phyloP scores from a whole-genome alignment of 352 stramenopile species.

The Phytophthora sp. region DNA sequence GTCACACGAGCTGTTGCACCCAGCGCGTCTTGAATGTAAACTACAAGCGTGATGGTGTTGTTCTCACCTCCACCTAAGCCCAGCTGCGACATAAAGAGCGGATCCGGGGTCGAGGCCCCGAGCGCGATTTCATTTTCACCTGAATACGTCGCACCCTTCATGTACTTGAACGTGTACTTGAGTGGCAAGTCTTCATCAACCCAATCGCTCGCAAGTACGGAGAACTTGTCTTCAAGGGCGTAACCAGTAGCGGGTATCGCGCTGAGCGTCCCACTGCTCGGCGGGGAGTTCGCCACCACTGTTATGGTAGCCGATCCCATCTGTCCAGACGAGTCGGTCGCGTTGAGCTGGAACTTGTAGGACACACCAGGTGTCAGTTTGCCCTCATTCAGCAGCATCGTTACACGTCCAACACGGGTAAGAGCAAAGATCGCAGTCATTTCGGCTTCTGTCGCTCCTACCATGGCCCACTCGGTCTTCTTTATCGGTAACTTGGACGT shows the following conservation, averaged over 20 bases:
- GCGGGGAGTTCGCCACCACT: slow-evolving; percentile 56
- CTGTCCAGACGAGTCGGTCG: slow-evolving; percentile 48
- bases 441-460: slow-evolving; percentile 31
- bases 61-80: slow-evolving; percentile 62
- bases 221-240: slow-evolving; percentile 62
- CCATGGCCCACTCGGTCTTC: slow-evolving; percentile 55
- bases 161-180: slow-evolving; percentile 80
- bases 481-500: slow-evolving; percentile 51
- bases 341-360: slow-evolving; percentile 62
- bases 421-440: slow-evolving; percentile 56
- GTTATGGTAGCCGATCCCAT: slow-evolving; percentile 49
- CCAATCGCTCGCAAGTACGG: slow-evolving; percentile 57
- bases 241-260: slow-evolving; percentile 52
- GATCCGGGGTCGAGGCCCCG: slow-evolving; percentile 56
- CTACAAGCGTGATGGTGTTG: slow-evolving; percentile 65
- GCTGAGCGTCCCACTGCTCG: slow-evolving; percentile 52
- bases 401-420: slow-evolving; percentile 34
- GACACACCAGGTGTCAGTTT: slow-evolving; percentile 46
- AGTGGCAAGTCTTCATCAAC: slow-evolving; percentile 72
- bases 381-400: slow-evolving; percentile 60
- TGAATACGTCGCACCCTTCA: slow-evolving; percentile 57
- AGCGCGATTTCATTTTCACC: slow-evolving; percentile 58
- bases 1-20: slow-evolving; percentile 54
- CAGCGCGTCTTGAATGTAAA: slow-evolving; percentile 63
- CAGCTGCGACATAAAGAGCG: slow-evolving; percentile 59